phyloP scores from a whole-genome alignment of 768 basidiomycete species.

The Suillus decipiens region DNA sequence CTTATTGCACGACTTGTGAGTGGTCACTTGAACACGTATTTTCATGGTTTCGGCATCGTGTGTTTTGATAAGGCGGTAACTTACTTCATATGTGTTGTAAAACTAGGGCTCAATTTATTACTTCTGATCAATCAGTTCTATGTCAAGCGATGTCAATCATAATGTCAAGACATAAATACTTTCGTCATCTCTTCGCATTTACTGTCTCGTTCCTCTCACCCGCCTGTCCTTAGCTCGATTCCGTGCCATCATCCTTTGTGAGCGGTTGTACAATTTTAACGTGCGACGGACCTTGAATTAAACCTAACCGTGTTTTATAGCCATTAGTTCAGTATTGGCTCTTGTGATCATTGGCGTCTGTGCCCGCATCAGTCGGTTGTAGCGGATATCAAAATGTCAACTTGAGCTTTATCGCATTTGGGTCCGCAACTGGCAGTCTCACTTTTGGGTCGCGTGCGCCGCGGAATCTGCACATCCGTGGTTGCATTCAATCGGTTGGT shows the following conservation, averaged over 20 bases:
- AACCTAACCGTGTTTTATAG: conserved; percentile 13
- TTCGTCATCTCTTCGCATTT: background rate
- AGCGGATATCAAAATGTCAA: conserved; percentile 1
- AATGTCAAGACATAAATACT: conserved; percentile 1
- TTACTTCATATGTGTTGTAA: background rate
- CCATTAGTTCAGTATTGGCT: conserved; percentile 18
- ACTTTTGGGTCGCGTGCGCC: conserved; percentile 13
- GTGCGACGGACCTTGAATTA: background rate
- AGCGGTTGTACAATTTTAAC: conserved; percentile 6
- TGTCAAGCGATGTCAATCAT: conserved; percentile 10
- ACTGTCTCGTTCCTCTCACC: conserved; percentile 3
- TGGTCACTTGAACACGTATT: background rate
- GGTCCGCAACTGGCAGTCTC: conserved; percentile 12
- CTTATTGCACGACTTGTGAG: background rate
- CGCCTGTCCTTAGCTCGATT: conserved; percentile 20
- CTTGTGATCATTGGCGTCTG: conserved; percentile 25
- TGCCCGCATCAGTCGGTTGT: conserved; percentile 20
- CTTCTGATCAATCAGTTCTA: background rate
- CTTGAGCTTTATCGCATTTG: conserved; percentile 21
- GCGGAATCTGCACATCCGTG: conserved; percentile 21
- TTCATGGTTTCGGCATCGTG: background rate
- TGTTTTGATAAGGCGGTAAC: background rate
- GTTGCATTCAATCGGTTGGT: conserved; percentile 28
- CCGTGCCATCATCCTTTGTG: conserved; percentile 25
- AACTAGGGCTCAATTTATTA: background rate